Evolutionary conservation across 768 basidiomycete species (phyloP).

Genomic region (Russula brevipes): DNA sequence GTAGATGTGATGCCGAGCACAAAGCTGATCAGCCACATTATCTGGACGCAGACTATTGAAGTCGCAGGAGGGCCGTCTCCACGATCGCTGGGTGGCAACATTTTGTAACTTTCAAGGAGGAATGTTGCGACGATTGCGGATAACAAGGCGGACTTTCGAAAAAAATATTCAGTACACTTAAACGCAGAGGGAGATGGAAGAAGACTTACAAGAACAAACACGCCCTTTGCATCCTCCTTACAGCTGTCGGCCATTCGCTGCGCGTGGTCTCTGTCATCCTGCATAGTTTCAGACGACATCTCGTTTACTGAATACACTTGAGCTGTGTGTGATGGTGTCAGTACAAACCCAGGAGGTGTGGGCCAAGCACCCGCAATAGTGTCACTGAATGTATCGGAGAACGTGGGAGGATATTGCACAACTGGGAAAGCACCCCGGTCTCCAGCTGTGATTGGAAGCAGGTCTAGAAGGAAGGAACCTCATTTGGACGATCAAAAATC

Average conservation of each 20-base stretch:
- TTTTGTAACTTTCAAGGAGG: too few relatives aligned
- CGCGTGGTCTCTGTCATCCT: not conserved
- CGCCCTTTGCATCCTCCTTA: too few relatives aligned
- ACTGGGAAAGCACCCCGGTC: not conserved
- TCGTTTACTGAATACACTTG: not conserved
- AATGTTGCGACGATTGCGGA: too few relatives aligned
- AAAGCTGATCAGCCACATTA: too few relatives aligned
- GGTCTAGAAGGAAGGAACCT: slow-evolving; percentile 8
- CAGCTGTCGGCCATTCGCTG: not conserved
- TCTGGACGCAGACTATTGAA: too few relatives aligned
- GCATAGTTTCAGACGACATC: not conserved
- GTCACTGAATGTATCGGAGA: slow-evolving; percentile 9
- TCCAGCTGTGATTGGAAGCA: slow-evolving; percentile 4
- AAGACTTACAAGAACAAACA: too few relatives aligned
- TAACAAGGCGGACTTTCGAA: too few relatives aligned
- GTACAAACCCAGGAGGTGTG: slow-evolving; percentile 8
- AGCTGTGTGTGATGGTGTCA: too few relatives aligned
- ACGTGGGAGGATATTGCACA: slow-evolving; percentile 1
- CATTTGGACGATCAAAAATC: not conserved
- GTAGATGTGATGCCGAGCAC: too few relatives aligned
- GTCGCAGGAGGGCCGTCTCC: too few relatives aligned
- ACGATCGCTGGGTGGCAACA: too few relatives aligned
- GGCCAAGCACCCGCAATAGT: not conserved
- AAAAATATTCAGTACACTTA: too few relatives aligned
- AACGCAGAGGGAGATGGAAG: not conserved